A percentile compares a stretch with the other conserved stretches of the same genome.
Evolutionary conservation across 2,329 filamentous ascomycete species (phyloP).

Genomic region (Neopestalotiopsis rosae): DNA sequence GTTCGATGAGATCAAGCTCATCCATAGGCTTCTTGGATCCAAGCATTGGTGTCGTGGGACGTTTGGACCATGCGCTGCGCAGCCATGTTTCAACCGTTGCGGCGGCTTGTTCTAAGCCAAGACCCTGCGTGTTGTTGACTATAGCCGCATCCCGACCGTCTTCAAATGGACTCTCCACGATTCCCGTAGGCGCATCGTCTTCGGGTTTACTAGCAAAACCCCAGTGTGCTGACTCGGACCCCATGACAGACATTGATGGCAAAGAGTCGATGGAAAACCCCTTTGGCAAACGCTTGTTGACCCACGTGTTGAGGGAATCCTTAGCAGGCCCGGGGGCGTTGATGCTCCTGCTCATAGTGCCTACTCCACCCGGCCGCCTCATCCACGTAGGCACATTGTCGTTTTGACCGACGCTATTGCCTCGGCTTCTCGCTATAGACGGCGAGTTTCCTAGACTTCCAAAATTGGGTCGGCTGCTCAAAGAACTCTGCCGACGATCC

Average conservation of each 20-base stretch:
- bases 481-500: slow-evolving; percentile 35
- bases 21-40: slow-evolving; percentile 47
- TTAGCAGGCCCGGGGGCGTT: slow-evolving; percentile 80
- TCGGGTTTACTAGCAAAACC: slow-evolving; percentile 49
- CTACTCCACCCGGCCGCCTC: slow-evolving; percentile 85
- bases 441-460: slow-evolving; percentile 33
- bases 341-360: slow-evolving; percentile 75
- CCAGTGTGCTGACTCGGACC: slow-evolving; percentile 63
- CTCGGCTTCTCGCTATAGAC: slow-evolving; percentile 33
- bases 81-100: slow-evolving; percentile 91
- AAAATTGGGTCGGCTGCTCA: slow-evolving; percentile 30
- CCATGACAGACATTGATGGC: slow-evolving; percentile 70
- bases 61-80: slow-evolving; percentile 76
- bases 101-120: slow-evolving; percentile 79
- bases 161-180: slow-evolving; percentile 59
- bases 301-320: slow-evolving; percentile 84
- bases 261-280: slow-evolving; percentile 73
- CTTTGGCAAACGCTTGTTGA: slow-evolving; percentile 77
- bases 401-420: slow-evolving; percentile 33
- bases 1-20: slow-evolving; percentile 72
- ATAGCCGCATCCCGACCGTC: slow-evolving; percentile 48
- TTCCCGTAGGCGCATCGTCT: slow-evolving; percentile 36
- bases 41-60: slow-evolving; percentile 56
- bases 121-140: slow-evolving; percentile 51
- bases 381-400: slow-evolving; percentile 63